Conservation (phyloP, 768 basidiomycete genomes). For the Pleurotus djamor region DNA sequence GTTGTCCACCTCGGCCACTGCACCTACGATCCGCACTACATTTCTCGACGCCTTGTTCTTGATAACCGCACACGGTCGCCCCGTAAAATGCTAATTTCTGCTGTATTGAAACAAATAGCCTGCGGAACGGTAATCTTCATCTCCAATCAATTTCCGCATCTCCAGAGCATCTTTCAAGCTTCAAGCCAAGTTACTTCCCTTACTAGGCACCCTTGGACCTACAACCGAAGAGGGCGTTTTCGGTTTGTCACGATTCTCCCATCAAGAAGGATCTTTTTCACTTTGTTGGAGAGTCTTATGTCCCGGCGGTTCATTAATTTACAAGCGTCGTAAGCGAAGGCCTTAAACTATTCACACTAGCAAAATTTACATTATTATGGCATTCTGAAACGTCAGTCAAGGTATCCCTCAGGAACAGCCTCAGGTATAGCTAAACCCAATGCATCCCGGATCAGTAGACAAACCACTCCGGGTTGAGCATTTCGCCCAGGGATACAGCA, state of each 20-base stretch:
- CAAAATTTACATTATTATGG: not conserved
- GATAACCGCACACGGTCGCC: no score
- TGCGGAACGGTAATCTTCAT: no score
- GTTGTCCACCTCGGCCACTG: no score
- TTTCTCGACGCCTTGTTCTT: no score
- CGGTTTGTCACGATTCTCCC: not conserved
- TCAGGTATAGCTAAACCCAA: constrained; percentile 4
- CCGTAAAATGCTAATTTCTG: no score
- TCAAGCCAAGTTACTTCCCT: no score
- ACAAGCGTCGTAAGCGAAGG: not conserved
- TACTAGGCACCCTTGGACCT: no score
- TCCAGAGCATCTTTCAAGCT: no score
- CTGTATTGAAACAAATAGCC: no score
- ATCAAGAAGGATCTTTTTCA: not conserved
- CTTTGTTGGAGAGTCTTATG: not conserved
- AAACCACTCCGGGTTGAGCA: not conserved
- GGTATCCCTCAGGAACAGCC: constrained; percentile 4
- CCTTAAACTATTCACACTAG: not conserved
- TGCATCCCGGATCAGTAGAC: constrained; percentile 1
- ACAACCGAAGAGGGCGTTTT: no score
- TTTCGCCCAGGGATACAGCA: not conserved
- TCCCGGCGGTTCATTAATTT: constrained; percentile 5
- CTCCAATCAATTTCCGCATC: no score
- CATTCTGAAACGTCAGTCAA: not conserved
- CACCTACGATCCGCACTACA: no score